phyloP scores from a whole-genome alignment of 2,329 filamentous ascomycete species.

The Calonectria fujianensis region DNA sequence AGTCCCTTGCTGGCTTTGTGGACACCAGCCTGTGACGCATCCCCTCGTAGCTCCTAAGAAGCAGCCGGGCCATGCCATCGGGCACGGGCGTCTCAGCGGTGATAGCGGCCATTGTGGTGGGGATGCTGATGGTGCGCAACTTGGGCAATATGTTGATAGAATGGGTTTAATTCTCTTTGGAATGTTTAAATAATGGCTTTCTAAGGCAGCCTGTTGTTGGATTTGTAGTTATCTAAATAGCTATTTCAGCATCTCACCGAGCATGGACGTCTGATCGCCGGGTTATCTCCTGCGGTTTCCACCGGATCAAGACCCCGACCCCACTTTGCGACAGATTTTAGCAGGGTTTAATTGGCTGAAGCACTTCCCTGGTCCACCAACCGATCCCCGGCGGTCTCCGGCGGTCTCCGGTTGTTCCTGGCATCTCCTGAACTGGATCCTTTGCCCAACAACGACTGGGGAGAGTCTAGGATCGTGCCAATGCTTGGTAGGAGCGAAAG shows the following conservation, averaged over 20 bases:
- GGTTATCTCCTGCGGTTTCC: slow-evolving; percentile 19
- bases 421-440: not conserved
- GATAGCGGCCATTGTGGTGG: not conserved
- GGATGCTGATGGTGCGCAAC: not conserved
- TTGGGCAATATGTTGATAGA: not conserved
- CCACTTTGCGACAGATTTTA: not conserved
- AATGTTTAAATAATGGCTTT: not conserved
- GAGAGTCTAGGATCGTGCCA: not conserved
- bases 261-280: not conserved
- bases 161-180: not conserved
- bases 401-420: too few relatives aligned
- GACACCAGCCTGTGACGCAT: slow-evolving; percentile 21
- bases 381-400: not conserved
- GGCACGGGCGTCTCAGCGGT: slow-evolving; percentile 15
- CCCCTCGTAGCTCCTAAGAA: slow-evolving; percentile 26
- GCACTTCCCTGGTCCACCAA: not conserved
- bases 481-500: not conserved
- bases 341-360: not conserved
- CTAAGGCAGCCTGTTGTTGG: not conserved
- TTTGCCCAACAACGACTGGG: not conserved
- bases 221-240: slow-evolving; percentile 6
- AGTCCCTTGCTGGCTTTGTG: slow-evolving; percentile 23
- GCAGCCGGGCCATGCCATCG: slow-evolving; percentile 13
- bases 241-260: not conserved
- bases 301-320: not conserved